A percentile compares a stretch with the other conserved stretches of the same genome.
Conservation (phyloP, 257 asterid genomes). For the Solanum appendiculatum region DNA sequence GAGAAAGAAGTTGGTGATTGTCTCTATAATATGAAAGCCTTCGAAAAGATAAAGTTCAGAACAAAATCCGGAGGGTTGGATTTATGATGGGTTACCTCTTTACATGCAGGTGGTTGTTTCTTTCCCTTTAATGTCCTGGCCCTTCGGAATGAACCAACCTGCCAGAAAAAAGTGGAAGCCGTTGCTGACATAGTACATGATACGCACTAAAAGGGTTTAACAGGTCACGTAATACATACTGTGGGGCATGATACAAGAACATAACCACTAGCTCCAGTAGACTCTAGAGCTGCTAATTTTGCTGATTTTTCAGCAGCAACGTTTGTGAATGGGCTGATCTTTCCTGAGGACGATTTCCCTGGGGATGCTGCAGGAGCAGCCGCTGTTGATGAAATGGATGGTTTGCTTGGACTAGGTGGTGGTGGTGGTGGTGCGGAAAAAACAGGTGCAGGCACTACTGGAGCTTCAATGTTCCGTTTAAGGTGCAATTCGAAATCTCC, state of each 20-base stretch:
- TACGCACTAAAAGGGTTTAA: not conserved
- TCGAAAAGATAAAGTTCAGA: not conserved
- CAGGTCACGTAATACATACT: slow-evolving; percentile 28
- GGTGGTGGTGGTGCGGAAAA: slow-evolving; percentile 25
- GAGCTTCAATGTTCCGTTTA: slow-evolving; percentile 49
- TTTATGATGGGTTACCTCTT: slow-evolving; percentile 45
- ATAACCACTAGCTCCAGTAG: slow-evolving; percentile 54
- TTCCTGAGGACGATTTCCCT: slow-evolving; percentile 50
- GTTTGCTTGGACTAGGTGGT: slow-evolving; percentile 43
- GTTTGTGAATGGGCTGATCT: slow-evolving; percentile 53
- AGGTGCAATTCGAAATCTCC: slow-evolving; percentile 75
- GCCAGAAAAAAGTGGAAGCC: slow-evolving; percentile 4
- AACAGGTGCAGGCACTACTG: slow-evolving; percentile 31
- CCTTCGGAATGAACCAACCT: slow-evolving; percentile 75
- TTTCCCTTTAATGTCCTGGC: slow-evolving; percentile 61
- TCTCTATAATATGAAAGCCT: not conserved
- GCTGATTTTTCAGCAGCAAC: slow-evolving; percentile 42
- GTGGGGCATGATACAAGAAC: slow-evolving; percentile 55
- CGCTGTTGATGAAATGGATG: slow-evolving; percentile 30
- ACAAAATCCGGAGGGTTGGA: not conserved
- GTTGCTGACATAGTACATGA: not conserved
- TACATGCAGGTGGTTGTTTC: slow-evolving; percentile 51
- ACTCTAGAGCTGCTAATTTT: slow-evolving; percentile 61
- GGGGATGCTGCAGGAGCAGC: slow-evolving; percentile 36
- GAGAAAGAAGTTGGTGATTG: not conserved